A percentile compares a stretch with the other conserved stretches of the same genome.
Conservation (phyloP, 2,329 filamentous ascomycete species). For the Xylaria polymorpha region DNA sequence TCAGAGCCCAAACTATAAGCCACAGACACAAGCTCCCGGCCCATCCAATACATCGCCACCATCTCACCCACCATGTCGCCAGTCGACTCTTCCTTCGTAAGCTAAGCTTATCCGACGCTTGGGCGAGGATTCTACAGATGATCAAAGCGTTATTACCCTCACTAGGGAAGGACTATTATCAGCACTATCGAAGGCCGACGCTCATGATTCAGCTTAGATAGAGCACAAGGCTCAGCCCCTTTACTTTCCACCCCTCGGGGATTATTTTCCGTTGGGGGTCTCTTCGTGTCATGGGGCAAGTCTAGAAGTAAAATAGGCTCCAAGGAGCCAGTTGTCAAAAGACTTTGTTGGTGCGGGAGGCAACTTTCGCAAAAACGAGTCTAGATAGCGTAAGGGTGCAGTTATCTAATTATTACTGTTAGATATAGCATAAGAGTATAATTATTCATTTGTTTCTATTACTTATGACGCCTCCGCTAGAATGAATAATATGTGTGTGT, state of each 20-base stretch:
- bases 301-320: background rate
- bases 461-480: no score
- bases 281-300: background rate
- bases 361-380: no score
- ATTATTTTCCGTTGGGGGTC: background rate
- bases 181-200: conserved; percentile 1
- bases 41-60: conserved; percentile 14
- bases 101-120: conserved; percentile 18
- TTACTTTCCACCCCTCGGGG: conserved; percentile 13
- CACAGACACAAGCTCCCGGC: conserved; percentile 1
- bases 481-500: no score
- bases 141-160: conserved; percentile 6
- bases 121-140: background rate
- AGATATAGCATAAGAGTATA: no score
- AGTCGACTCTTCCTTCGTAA: conserved; percentile 15
- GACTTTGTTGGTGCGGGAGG: no score
- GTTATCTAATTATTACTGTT: no score
- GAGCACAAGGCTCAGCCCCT: conserved; percentile 7
- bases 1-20: conserved; percentile 17
- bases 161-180: background rate
- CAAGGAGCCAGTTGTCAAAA: no score
- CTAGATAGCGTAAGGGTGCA: no score
- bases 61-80: conserved; percentile 26
- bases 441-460: no score
- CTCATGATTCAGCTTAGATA: conserved; percentile 27